These are phyloP conservation scores for Saussurea involucrata DNA, from an alignment of 129 eudicot species.

Conservation along the genomic window DNA sequence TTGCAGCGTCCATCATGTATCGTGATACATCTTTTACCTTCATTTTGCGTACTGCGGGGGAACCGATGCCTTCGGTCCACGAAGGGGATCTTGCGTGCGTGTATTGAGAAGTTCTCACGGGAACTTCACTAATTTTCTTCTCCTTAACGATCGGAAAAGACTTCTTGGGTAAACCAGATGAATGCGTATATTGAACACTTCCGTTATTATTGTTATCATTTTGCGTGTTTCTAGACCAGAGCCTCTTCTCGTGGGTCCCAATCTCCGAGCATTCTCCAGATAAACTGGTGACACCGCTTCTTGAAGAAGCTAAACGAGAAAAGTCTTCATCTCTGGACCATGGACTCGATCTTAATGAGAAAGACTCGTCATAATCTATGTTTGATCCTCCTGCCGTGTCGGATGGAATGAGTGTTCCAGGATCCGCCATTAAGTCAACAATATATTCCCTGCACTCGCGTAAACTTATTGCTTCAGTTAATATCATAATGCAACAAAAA, in stretches of 20 bases:
- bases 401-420: slow-evolving; percentile 93
- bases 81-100: slow-evolving; percentile 78
- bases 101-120: slow-evolving; percentile 30
- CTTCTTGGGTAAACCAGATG: slow-evolving; percentile 18
- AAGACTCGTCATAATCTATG: slow-evolving; percentile 44
- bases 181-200: slow-evolving; percentile 14
- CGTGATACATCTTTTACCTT: slow-evolving; percentile 88
- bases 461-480: neutral
- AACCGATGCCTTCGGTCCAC: slow-evolving; percentile 96
- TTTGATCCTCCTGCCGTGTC: slow-evolving; percentile 48
- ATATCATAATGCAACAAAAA: neutral
- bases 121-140: slow-evolving; percentile 15
- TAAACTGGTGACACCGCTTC: slow-evolving; percentile 50
- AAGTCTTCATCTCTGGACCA: slow-evolving; percentile 42
- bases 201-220: slow-evolving; percentile 14
- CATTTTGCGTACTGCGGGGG: slow-evolving; percentile 78
- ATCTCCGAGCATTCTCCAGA: slow-evolving; percentile 34
- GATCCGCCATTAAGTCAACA: slow-evolving; percentile 91
- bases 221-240: slow-evolving; percentile 21
- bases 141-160: slow-evolving; percentile 28
- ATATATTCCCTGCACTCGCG: slow-evolving; percentile 75
- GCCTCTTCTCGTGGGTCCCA: slow-evolving; percentile 17
- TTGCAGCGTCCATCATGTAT: slow-evolving; percentile 96
- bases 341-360: slow-evolving; percentile 34
- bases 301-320: slow-evolving; percentile 51